Percentiles rank a stretch among this genome's conserved stretches.
Conservation (phyloP, 1,284 basidiomycete genomes). For the Ceraceosorus guamensis region DNA sequence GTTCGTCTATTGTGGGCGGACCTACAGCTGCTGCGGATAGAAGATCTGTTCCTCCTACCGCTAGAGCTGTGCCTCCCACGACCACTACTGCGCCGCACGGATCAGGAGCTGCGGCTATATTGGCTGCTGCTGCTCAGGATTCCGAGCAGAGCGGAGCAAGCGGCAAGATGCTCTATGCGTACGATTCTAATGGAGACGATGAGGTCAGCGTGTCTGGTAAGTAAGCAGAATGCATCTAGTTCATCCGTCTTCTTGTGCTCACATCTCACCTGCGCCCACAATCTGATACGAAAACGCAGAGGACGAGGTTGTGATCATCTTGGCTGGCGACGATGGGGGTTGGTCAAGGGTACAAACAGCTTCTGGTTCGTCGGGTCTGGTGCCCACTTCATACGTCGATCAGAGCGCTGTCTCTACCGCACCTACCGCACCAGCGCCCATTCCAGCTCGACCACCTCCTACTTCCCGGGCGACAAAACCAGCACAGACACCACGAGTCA, state of each 20-base stretch:
- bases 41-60: no score
- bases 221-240: no score
- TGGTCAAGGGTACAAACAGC: conserved; percentile 23
- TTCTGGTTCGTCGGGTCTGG: conserved; percentile 15
- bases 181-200: conserved; percentile 24
- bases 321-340: conserved; percentile 25
- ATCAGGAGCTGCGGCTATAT: no score
- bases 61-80: background rate
- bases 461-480: no score
- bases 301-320: conserved; percentile 22
- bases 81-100: background rate
- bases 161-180: conserved; percentile 20
- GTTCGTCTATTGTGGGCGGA: no score
- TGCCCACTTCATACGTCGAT: conserved; percentile 27
- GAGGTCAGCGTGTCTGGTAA: conserved; percentile 19
- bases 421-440: background rate
- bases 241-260: no score
- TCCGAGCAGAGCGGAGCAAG: no score
- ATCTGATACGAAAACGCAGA: conserved; percentile 4
- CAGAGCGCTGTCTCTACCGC: conserved; percentile 8
- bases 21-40: no score
- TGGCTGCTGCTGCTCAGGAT: no score
- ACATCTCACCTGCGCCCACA: no score
- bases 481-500: no score
- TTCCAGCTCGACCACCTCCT: no score